These are phyloP conservation scores for Podosphaera fusca DNA, from an alignment of 2,329 filamentous ascomycete genomes.

Conservation along the genomic window DNA sequence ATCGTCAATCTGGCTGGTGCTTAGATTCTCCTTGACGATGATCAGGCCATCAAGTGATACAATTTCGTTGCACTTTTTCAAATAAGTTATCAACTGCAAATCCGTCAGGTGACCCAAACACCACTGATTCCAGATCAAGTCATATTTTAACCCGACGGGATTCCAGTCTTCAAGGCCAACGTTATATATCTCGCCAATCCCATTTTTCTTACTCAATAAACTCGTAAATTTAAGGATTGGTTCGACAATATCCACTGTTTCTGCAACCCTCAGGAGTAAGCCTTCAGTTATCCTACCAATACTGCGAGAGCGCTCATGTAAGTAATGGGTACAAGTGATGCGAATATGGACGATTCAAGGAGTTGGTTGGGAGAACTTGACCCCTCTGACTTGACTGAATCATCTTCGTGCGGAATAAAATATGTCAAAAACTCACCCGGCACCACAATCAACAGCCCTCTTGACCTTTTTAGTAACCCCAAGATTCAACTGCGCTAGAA, in stretches of 20 bases:
- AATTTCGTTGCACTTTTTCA: constrained; percentile 33
- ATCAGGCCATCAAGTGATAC: constrained; percentile 34
- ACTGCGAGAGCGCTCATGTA: not conserved
- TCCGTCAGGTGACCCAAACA: constrained; percentile 68
- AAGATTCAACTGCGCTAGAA: constrained; percentile 41
- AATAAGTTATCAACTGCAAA: constrained; percentile 41
- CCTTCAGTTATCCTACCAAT: constrained; percentile 68
- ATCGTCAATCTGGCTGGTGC: constrained; percentile 33
- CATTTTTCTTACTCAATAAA: constrained; percentile 30
- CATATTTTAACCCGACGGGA: constrained; percentile 30
- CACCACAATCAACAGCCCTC: constrained; percentile 18
- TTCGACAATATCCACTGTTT: constrained; percentile 61
- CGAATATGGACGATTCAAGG: not conserved
- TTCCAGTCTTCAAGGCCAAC: constrained; percentile 55
- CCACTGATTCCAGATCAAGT: constrained; percentile 81
- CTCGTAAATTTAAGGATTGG: constrained; percentile 63
- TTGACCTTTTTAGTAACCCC: constrained; percentile 14
- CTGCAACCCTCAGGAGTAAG: constrained; percentile 46
- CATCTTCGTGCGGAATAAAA: not conserved
- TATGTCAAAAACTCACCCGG: constrained; percentile 14
- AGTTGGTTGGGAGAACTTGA: not conserved
- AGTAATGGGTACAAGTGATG: not conserved
- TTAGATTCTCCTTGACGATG: constrained; percentile 63
- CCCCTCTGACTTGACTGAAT: not conserved
- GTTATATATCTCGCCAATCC: constrained; percentile 41